phyloP scores from a whole-genome alignment of 169 alveolate species.

The Amoebophrya sp. region DNA sequence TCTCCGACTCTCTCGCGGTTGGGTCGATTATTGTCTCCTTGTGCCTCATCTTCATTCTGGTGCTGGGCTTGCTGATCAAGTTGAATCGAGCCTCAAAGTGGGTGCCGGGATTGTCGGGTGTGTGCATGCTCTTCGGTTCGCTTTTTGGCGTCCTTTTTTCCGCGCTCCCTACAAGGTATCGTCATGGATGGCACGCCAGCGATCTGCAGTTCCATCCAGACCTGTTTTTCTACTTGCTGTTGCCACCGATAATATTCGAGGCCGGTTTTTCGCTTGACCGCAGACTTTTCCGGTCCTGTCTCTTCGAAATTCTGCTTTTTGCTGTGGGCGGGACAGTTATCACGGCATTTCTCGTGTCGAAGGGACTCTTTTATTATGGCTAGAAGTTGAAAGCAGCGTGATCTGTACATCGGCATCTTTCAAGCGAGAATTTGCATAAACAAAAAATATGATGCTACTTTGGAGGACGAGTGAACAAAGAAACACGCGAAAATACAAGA shows the following conservation, averaged over 20 bases:
- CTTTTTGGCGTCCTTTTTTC: neutral
- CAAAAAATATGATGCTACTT: neutral
- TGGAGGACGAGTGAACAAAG: neutral
- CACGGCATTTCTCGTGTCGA: neutral
- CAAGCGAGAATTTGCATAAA: neutral
- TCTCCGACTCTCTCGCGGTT: neutral
- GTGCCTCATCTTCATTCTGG: neutral
- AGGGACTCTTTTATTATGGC: neutral
- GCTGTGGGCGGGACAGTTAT: slow-evolving; percentile 15
- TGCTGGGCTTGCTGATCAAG: neutral
- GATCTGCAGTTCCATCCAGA: slow-evolving; percentile 36
- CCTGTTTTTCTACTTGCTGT: slow-evolving; percentile 38
- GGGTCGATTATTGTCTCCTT: neutral
- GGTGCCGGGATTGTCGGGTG: neutral
- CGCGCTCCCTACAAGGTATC: neutral
- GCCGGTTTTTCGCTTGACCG: slow-evolving; percentile 39
- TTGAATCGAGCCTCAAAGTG: neutral
- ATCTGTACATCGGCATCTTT: neutral
- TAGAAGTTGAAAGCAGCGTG: neutral
- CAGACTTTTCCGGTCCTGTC: neutral
- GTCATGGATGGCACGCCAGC: neutral
- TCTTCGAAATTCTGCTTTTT: slow-evolving; percentile 14
- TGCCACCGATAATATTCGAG: slow-evolving; percentile 45
- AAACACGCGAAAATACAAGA: neutral
- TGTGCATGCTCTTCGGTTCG: neutral